Evolutionary conservation across 345 rosid species (phyloP), one percentile per base, ranked within the genome.

Genomic region (Pistacia integerrima): DNA sequence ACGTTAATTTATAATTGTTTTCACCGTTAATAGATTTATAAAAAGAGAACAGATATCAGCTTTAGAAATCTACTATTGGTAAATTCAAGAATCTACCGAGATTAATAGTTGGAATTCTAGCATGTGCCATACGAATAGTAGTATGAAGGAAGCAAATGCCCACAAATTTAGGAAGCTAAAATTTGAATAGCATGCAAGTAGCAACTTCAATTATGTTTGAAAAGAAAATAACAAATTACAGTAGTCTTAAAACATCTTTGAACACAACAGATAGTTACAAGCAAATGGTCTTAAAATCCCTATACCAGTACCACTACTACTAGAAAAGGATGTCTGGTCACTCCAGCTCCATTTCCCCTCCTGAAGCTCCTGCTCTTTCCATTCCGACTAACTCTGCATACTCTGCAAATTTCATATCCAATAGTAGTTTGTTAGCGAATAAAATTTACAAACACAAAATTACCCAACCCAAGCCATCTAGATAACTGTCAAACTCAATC

Each of bases 271-370:
- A 76, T 28, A 60, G 52, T 59, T 68, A 68, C 69, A 60, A 11
- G 54, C 36, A 38, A 8, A 38, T 72, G 65, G 65, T 72, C 74
- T 57, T 41, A 35, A 58, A 38, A 72, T 58, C 52, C 65, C 74
- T 35, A 49, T 30, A 30, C 60, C 28, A 55, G 48, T 69, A 60
- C 18, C 18, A 76, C 55, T 11, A 36, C 69, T 60, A 68, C 25
- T 44, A 75, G 63, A 18, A 3, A 9, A 4, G 46, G 14, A 33
- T 28, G 62, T 52, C 56, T 52, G 30, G 18, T 59, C 68, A 76
- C 68, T 46, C 51, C 6, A 49, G 22, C 44, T 38, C 13, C 12
- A 54, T 59, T 64, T 22, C 67, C 20, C 41, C 55, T 54, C 65
- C 41, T 72, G 64, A 72, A 20, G 13, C 9, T 54, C 63, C 44